Conservation (phyloP, 192 early-diverging fungal species). For the Gaertneriomyces semiglobifer region DNA sequence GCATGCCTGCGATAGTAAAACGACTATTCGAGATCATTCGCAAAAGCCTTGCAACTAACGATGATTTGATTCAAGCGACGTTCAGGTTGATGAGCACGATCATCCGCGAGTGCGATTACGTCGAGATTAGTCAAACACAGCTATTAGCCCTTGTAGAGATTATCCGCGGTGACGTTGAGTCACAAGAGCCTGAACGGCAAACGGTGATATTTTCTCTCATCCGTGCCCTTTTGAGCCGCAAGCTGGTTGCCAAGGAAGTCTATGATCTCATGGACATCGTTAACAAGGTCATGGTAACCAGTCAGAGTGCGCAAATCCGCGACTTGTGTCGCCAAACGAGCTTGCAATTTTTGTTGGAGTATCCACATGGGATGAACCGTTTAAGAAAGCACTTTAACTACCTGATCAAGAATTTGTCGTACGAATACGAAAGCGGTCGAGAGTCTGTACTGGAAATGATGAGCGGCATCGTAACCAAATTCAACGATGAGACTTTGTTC, state of each 20-base stretch:
- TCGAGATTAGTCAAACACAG: conserved; percentile 67
- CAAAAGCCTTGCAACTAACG: conserved; percentile 55
- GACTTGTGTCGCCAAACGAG: conserved; percentile 78
- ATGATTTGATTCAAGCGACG: conserved; percentile 67
- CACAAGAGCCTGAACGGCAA: conserved; percentile 71
- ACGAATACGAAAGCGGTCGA: conserved; percentile 89
- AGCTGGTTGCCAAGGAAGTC: conserved; percentile 81
- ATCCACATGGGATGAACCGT: conserved; percentile 82
- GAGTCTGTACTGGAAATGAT: conserved; percentile 87
- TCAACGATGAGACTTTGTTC: conserved; percentile 71
- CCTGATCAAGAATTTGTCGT: conserved; percentile 84
- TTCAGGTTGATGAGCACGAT: conserved; percentile 80
- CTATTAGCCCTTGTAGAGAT: conserved; percentile 75
- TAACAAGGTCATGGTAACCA: conserved; percentile 79
- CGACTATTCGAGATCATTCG: conserved; percentile 74
- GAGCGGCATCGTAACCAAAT: conserved; percentile 71
- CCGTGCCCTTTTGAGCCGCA: conserved; percentile 78
- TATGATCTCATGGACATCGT: conserved; percentile 90
- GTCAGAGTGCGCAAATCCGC: conserved; percentile 71
- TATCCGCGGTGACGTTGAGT: conserved; percentile 82
- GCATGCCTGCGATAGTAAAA: conserved; percentile 71
- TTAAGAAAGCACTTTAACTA: conserved; percentile 83
- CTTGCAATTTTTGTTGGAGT: conserved; percentile 91
- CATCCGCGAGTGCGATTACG: conserved; percentile 72
- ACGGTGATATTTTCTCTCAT: conserved; percentile 81